Base-by-base conservation (phyloP, 2,329 filamentous ascomycete genomes). In the Talaromyces sp. region DNA sequence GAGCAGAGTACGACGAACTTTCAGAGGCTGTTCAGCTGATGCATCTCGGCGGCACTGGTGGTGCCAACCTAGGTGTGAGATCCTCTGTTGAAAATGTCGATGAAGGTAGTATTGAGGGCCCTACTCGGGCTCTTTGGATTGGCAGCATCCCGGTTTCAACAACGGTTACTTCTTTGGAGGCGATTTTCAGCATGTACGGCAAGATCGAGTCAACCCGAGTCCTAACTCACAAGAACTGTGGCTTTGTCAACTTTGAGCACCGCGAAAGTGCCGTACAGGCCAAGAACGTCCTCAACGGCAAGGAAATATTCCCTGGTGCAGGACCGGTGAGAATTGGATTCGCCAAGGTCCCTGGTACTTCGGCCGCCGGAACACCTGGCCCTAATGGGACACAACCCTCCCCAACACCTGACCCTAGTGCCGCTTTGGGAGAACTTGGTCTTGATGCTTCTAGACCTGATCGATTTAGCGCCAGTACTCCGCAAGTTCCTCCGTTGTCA, bases 71-170 rank as follows among this genome's bases (percentile, higher is more conserved):
- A 16, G 83, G 85, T 72, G 85, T 88, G 75, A 83, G 90, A 73
- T 81, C 85, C 63, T 54, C 77, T 16, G 82, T 89, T 40, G 85
- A 96, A 64, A 83, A 85, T 54, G 83, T 85, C 9, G 91, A 96
- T 63, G 92, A 96, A 65, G 86, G 87, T 66, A 90, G 87, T 42
- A 82, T 96, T 47, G 93, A 97, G 73, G 91, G 91, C 0, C 94
- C 94, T 23, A 98, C 95, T 12, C 89, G 93, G 70, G 93, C 95
- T 36, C 81, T 99, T 60, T 99, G 95, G 95, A 90, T 99, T 57
- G 95, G 95, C 60, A 97, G 94, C 76, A 97, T 99, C 63, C 95
- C 95, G 12, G 93, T 94, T 4, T 98, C 95, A 2, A 99, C 95
- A 2, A 99, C 95, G 0, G 93, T 95, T 10, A 96, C 94, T 1